Conservation (phyloP, 306 rosid species). For the Corylus americana region DNA sequence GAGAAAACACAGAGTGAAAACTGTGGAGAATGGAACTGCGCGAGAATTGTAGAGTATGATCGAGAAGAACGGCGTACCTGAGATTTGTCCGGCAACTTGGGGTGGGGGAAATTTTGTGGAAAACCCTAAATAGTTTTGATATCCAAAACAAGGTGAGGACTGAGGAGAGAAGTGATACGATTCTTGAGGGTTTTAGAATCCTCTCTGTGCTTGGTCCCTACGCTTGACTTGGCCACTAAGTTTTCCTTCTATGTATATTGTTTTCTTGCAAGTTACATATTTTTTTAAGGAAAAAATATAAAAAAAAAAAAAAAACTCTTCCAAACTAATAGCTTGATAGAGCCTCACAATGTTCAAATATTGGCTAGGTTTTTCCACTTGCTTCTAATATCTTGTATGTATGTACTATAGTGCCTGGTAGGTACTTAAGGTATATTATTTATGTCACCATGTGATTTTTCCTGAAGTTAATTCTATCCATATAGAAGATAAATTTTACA, state of each 20-base stretch:
- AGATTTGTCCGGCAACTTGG: neutral
- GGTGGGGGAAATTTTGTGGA: neutral
- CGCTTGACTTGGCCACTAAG: no score
- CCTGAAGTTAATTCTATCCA: neutral
- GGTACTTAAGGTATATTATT: constrained; percentile 4
- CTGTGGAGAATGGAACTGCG: neutral
- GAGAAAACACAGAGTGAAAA: neutral
- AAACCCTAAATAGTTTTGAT: no score
- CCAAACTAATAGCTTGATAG: no score
- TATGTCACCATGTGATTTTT: neutral
- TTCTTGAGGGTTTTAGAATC: no score
- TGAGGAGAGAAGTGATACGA: no score
- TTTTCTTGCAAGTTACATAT: no score
- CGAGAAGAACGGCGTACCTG: neutral
- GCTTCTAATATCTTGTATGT: constrained; percentile 6
- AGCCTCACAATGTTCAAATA: neutral
- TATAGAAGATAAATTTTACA: neutral
- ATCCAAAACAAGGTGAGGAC: no score
- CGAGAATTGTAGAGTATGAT: neutral
- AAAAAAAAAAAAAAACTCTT: no score
- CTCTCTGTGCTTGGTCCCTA: no score
- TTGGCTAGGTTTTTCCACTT: constrained; percentile 20
- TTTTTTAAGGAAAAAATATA: no score
- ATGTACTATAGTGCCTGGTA: neutral
- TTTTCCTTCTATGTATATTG: no score